phyloP scores from a whole-genome alignment of 306 rosid genomes.

The Carpinus fangiana region DNA sequence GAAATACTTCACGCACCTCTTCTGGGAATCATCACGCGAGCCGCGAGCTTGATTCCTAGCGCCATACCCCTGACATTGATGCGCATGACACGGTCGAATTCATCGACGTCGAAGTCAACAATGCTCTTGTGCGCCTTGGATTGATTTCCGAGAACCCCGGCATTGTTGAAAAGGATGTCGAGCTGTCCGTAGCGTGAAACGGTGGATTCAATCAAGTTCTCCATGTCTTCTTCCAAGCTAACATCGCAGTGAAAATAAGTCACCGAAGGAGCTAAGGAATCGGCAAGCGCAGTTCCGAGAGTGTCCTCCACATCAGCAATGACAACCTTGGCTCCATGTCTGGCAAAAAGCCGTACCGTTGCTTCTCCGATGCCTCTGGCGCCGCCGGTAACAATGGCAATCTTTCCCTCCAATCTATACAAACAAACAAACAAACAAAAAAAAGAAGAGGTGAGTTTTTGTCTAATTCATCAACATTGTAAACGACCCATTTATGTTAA shows the following conservation, averaged over 20 bases:
- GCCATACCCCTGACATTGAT: constrained; percentile 87
- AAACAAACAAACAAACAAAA: constrained; percentile 1
- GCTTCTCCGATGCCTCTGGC: constrained; percentile 92
- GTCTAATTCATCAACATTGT: neutral
- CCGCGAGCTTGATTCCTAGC: constrained; percentile 84
- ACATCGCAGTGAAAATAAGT: constrained; percentile 73
- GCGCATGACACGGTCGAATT: constrained; percentile 69
- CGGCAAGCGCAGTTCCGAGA: constrained; percentile 51
- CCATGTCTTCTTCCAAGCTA: constrained; percentile 62
- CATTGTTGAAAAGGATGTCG: constrained; percentile 86
- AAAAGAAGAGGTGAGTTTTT: neutral
- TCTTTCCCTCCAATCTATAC: constrained; percentile 78
- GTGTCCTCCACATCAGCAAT: constrained; percentile 72
- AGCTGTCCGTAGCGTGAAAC: constrained; percentile 59
- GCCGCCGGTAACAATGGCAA: constrained; percentile 82
- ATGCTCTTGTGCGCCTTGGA: constrained; percentile 67
- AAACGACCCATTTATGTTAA: neutral
- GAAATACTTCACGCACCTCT: neutral
- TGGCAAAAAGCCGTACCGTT: constrained; percentile 59
- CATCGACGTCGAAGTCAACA: constrained; percentile 56
- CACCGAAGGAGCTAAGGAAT: constrained; percentile 52
- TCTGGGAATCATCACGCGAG: constrained; percentile 75
- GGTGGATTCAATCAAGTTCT: constrained; percentile 45
- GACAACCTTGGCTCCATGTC: constrained; percentile 78
- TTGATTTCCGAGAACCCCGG: constrained; percentile 74